Evolutionary conservation across 495 filamentous ascomycete species (phyloP), one percentile per base, ranked within the genome.

Genomic region (Aspergillus campestris): DNA sequence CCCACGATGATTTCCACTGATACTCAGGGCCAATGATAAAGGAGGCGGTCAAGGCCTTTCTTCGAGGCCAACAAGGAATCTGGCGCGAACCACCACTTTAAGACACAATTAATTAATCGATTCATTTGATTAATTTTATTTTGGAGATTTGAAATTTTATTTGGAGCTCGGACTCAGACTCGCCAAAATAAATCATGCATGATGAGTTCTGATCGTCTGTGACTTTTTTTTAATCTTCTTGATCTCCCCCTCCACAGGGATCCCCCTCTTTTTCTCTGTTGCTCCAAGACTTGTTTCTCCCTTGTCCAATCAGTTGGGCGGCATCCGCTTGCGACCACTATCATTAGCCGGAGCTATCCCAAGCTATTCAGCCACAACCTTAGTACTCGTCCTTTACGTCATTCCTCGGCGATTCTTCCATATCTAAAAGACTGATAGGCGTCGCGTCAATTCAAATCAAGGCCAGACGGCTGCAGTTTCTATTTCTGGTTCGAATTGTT

Each of bases 371-470:
- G 39, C 46, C 42, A 39, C 48, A 29, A 40, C 34, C 36, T 32
- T 24, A 24, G 18, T 24, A 38, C 9, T 12, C n/a, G 8, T 40
- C 44, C 31, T 52, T 36, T 52, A 52, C 50, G 50, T 52, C 50
- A 52, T 52, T 49, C 11, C 13, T 15, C 42, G 40, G 30, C 38
- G 34, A 42, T 44, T 30, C 31, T 44, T 30, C 37, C 41, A 38
- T 42, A 40, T 15, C 40, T 34, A 34, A 15, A 41, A 31, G 32
- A 13, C 28, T 35, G 6, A 10, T 24, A 24, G 18, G 18, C 18
- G 18, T 24, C 18, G 18, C 18, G 18, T 24, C 18, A 24, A 24
- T 24, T 24, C 38, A 47, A 40, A 28, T 28, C 31, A 33, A 13
- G 33, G 30, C 38, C 31, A 44, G 39, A 27, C 42, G 44, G 24